Percentiles rank a stretch among this genome's conserved stretches.
Evolutionary conservation across 805 yeast genomes (phyloP).

Genomic region (Wickerhamiella siamensis): DNA sequence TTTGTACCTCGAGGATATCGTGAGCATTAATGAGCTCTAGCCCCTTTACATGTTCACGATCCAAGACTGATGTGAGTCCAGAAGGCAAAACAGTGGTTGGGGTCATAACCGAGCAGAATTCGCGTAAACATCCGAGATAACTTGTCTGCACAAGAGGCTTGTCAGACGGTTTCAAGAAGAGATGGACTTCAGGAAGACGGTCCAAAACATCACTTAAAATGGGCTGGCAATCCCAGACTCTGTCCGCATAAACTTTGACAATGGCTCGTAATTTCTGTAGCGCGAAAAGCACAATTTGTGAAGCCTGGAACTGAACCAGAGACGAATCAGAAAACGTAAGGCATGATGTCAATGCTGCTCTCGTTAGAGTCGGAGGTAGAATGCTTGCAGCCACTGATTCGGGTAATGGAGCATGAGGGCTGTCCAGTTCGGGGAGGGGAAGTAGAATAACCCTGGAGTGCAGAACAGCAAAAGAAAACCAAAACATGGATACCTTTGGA

Average conservation of each 20-base stretch:
- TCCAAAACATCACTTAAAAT: constrained; percentile 25
- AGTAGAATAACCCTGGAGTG: constrained; percentile 44
- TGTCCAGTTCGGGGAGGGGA: constrained; percentile 33
- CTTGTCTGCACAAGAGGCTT: constrained; percentile 11
- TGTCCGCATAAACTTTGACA: constrained; percentile 24
- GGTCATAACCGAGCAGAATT: constrained; percentile 1
- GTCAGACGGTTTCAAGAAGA: constrained; percentile 8
- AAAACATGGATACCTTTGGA: constrained; percentile 66
- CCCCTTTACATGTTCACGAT: constrained; percentile 11
- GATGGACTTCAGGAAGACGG: constrained; percentile 24
- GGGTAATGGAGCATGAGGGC: constrained; percentile 24
- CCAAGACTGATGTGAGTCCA: constrained; percentile 6
- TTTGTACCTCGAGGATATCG: constrained; percentile 46
- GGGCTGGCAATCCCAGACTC: constrained; percentile 30
- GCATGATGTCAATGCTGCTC: constrained; percentile 42
- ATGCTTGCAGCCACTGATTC: constrained; percentile 38
- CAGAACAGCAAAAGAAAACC: constrained; percentile 61
- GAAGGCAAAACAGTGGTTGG: background rate
- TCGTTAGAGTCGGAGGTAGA: constrained; percentile 50
- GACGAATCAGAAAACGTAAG: constrained; percentile 33
- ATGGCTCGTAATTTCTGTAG: constrained; percentile 40
- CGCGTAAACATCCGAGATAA: constrained; percentile 6
- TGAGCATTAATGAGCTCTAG: constrained; percentile 18
- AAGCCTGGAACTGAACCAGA: constrained; percentile 47
- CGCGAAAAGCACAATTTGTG: constrained; percentile 42